Base-by-base conservation (phyloP, 257 asterid genomes). In the Solanum tacnaense region DNA sequence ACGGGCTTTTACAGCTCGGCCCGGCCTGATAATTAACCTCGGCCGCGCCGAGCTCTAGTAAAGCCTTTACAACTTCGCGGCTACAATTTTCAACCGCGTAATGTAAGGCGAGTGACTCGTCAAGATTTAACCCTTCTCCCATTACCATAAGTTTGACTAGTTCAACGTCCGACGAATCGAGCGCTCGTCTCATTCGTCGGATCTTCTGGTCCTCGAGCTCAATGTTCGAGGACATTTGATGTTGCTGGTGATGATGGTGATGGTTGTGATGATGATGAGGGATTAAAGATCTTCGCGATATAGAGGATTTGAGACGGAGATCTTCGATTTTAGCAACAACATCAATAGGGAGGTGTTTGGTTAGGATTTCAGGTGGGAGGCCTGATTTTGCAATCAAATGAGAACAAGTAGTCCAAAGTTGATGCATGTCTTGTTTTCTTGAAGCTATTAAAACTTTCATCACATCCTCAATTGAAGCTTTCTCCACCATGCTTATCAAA, bases 101-200 rank as follows among this genome's bases (percentile, higher is more conserved):
- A 74, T 96, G 99, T 15, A 96, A 65, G 6, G 99, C 98, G 25
- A 96, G 86, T 0, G 98, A 96, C 13, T 94, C 96, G 20, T 96
- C 98, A 7, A 96, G 94, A 74, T 96, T 96, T 8, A 96, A 94
- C 18, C 99, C 99, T 89, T 96, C 99, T 6, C 99, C 98, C 99
- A 96, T 96, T 60, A 96, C 99, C 99, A 96, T 96, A 5, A 96
- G 99, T 89, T 96, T 96, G 60, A 96, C 98, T 0, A 96, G 96
- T 86, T 96, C 99, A 6, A 95, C 99, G 58, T 96, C 99, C 1
- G 99, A 96, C 0, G 98, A 94, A 90, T 95, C 98, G 4, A 96
- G 98, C 18, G 99, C 99, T 8, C 99, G 95, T 35, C 98, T 91
- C 99, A 96, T 96, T 29, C 99, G 91, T 1, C 98, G 94, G 35